These are phyloP conservation scores for Rubroshorea leprosula DNA, from an alignment of 345 rosid species.

Conservation along the genomic window DNA sequence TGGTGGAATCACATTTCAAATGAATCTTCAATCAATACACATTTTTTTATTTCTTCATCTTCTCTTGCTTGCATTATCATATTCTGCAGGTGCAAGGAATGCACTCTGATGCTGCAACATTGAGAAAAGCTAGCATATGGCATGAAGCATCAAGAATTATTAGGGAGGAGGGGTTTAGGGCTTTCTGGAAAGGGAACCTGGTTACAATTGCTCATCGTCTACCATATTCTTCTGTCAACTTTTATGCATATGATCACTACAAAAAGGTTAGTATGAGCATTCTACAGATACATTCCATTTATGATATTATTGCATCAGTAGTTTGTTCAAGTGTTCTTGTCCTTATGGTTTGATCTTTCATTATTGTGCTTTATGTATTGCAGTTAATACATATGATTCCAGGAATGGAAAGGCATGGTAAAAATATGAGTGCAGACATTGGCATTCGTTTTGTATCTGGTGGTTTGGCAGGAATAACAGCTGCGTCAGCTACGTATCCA, in stretches of 20 bases:
- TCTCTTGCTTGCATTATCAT: constrained; percentile 2
- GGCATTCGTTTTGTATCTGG: constrained; percentile 75
- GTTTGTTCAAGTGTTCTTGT: too few species aligned
- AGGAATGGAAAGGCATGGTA: constrained; percentile 42
- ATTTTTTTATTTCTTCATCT: neutral
- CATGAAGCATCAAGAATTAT: constrained; percentile 73
- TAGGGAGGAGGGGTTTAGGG: constrained; percentile 83
- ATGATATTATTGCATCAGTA: constrained; percentile 5
- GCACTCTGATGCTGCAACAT: constrained; percentile 60
- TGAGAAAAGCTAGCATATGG: constrained; percentile 74
- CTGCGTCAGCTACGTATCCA: constrained; percentile 93
- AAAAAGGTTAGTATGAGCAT: constrained; percentile 44
- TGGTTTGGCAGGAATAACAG: constrained; percentile 93
- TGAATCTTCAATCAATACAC: neutral
- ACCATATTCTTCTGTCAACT: constrained; percentile 87
- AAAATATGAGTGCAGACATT: constrained; percentile 43
- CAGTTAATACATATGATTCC: constrained; percentile 57
- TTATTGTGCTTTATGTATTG: constrained; percentile 8
- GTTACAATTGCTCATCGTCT: constrained; percentile 92
- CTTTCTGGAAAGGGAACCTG: constrained; percentile 95
- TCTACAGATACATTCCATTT: neutral
- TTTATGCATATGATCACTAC: constrained; percentile 81
- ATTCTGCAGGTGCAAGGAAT: constrained; percentile 78
- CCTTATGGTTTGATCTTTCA: neutral
- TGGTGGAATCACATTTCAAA: neutral